These are phyloP conservation scores for Rutstroemia sp. DNA, from an alignment of 2,329 filamentous ascomycete genomes.

Conservation along the genomic window DNA sequence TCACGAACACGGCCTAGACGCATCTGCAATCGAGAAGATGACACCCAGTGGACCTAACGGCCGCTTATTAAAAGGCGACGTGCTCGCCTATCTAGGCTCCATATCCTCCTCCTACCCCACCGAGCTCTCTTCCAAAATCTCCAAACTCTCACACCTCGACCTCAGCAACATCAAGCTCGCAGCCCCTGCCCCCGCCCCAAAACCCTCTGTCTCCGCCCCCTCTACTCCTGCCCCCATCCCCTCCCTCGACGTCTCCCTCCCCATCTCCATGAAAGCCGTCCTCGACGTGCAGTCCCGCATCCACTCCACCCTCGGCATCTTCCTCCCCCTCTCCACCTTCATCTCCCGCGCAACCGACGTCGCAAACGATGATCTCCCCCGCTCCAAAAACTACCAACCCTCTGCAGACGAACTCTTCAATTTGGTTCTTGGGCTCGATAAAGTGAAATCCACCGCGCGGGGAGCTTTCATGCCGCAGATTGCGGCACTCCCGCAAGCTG, in stretches of 20 bases:
- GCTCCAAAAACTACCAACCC: conserved; percentile 54
- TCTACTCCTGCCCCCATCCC: conserved; percentile 35
- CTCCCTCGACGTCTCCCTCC: conserved; percentile 56
- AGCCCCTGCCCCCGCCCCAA: conserved; percentile 32
- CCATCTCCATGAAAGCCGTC: conserved; percentile 73
- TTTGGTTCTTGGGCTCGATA: conserved; percentile 68
- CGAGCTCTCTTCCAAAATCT: conserved; percentile 62
- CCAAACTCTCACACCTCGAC: conserved; percentile 76
- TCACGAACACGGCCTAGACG: conserved; percentile 68
- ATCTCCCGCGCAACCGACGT: conserved; percentile 76
- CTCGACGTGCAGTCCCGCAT: conserved; percentile 76
- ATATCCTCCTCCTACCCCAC: conserved; percentile 67
- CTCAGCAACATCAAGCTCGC: conserved; percentile 81
- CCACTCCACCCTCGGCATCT: conserved; percentile 68
- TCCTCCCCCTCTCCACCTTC: conserved; percentile 79
- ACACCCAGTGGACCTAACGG: conserved; percentile 81
- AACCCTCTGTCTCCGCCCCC: conserved; percentile 15
- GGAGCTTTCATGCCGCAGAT: conserved; percentile 65
- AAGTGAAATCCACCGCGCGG: conserved; percentile 43
- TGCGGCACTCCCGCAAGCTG: conserved; percentile 35
- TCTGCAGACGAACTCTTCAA: conserved; percentile 82
- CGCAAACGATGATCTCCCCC: conserved; percentile 80
- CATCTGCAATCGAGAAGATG: conserved; percentile 72
- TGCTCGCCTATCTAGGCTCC: conserved; percentile 79
- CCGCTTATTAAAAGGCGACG: conserved; percentile 88